phyloP scores from a whole-genome alignment of 805 yeast species.

The Candida ficus region DNA sequence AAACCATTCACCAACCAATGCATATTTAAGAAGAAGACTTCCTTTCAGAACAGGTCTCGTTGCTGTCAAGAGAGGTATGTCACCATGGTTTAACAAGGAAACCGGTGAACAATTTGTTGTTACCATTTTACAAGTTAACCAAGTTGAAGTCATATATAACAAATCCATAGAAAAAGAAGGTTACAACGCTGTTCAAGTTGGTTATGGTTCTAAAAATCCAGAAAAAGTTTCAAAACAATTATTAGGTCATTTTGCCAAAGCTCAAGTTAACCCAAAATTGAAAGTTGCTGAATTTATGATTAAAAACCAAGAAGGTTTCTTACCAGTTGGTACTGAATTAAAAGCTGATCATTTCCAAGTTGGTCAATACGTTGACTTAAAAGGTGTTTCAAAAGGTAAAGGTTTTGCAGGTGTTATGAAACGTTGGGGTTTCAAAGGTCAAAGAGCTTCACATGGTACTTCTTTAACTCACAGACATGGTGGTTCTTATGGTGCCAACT shows the following conservation, averaged over 20 bases:
- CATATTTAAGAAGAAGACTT: conserved; percentile 67
- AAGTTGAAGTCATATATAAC: conserved; percentile 77
- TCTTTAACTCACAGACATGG: conserved; percentile 91
- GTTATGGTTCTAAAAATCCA: conserved; percentile 65
- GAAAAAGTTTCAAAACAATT: conserved; percentile 58
- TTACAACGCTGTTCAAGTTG: conserved; percentile 80
- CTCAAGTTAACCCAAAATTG: conserved; percentile 79
- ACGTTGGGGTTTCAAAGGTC: conserved; percentile 84
- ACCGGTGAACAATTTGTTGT: conserved; percentile 73
- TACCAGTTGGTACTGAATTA: conserved; percentile 73
- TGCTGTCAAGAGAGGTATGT: conserved; percentile 87
- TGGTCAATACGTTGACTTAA: conserved; percentile 82
- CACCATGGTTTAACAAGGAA: conserved; percentile 64
- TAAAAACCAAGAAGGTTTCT: conserved; percentile 54
- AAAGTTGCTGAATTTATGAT: conserved; percentile 76
- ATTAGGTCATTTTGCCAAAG: conserved; percentile 74
- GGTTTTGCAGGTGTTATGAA: conserved; percentile 99
- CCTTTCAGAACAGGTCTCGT: conserved; percentile 78
- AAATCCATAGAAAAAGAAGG: conserved; percentile 74
- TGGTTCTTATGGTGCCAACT: conserved; percentile 95
- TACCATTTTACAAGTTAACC: conserved; percentile 81
- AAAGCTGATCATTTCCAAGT: conserved; percentile 77
- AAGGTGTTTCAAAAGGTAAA: conserved; percentile 82
- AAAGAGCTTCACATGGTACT: conserved; percentile 92
- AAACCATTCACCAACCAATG: conserved; percentile 62